phyloP scores from a whole-genome alignment of 176 grass and related monocot genomes.

The Guadua angustifolia region DNA sequence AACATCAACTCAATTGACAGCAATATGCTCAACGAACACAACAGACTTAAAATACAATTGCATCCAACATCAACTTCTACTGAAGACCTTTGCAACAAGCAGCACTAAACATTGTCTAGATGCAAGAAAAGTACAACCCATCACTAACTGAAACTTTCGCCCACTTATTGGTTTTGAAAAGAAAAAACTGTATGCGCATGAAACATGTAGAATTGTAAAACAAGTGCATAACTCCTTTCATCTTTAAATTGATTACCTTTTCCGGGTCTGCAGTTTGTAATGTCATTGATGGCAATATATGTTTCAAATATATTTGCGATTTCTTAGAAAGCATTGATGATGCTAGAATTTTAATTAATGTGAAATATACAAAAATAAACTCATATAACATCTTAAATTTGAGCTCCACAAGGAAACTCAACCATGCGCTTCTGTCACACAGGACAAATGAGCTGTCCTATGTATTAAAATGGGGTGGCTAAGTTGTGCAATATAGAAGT shows the following conservation, averaged over 20 bases:
- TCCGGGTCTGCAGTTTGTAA: no score
- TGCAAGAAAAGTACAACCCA: not conserved
- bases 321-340: no score
- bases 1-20: constrained; percentile 5
- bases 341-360: no score
- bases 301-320: no score
- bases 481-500: no score
- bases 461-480: no score
- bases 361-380: no score
- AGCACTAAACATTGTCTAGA: constrained; percentile 24
- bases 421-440: no score
- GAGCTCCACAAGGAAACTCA: no score
- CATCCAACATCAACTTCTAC: constrained; percentile 6
- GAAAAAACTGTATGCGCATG: not conserved
- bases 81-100: not conserved
- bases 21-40: not conserved
- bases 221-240: not conserved
- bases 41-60: not conserved
- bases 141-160: not conserved
- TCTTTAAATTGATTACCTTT: not conserved
- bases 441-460: no score
- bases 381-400: no score
- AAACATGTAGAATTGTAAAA: not conserved
- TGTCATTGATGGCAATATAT: no score
- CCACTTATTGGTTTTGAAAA: not conserved